A percentile compares a stretch with the other conserved stretches of the same genome.
These are phyloP conservation scores for Pelargonium nanum DNA, from an alignment of 345 rosid species.

Conservation along the genomic window DNA sequence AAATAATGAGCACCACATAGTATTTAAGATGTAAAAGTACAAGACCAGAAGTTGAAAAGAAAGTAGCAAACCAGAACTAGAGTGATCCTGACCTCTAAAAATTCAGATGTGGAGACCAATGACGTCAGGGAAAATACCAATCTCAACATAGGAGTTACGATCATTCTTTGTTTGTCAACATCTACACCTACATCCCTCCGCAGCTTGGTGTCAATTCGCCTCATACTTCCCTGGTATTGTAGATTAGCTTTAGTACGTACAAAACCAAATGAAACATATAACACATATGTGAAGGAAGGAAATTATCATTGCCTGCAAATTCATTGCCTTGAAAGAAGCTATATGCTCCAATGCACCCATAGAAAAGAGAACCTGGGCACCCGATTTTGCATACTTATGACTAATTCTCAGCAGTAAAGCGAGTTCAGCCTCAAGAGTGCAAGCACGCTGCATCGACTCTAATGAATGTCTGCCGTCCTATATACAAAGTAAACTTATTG, in stretches of 20 bases:
- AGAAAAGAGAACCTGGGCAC: conserved; percentile 80
- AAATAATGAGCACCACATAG: background rate
- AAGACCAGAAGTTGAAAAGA: background rate
- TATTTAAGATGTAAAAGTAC: background rate
- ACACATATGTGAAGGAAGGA: background rate
- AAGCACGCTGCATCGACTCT: conserved; percentile 71
- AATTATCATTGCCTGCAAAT: conserved; percentile 42
- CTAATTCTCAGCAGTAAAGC: conserved; percentile 77
- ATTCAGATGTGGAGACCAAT: conserved; percentile 65
- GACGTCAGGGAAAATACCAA: conserved; percentile 74
- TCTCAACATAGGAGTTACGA: conserved; percentile 58
- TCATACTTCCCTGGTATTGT: conserved; percentile 54
- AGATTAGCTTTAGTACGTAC: conserved; percentile 16
- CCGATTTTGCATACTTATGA: conserved; percentile 85
- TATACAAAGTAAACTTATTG: background rate
- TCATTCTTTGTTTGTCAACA: conserved; percentile 59
- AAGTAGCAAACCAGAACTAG: conserved; percentile 5
- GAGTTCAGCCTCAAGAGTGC: conserved; percentile 76
- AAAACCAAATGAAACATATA: conserved; percentile 3
- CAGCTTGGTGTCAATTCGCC: conserved; percentile 46
- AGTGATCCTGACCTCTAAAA: conserved; percentile 56
- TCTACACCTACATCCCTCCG: conserved; percentile 43
- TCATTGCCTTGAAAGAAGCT: conserved; percentile 57
- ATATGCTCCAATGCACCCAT: conserved; percentile 89
- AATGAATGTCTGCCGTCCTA: conserved; percentile 69